Evolutionary conservation across 164 flowering plant genomes (phyloP).

Genomic region (Hamamelis virginiana): DNA sequence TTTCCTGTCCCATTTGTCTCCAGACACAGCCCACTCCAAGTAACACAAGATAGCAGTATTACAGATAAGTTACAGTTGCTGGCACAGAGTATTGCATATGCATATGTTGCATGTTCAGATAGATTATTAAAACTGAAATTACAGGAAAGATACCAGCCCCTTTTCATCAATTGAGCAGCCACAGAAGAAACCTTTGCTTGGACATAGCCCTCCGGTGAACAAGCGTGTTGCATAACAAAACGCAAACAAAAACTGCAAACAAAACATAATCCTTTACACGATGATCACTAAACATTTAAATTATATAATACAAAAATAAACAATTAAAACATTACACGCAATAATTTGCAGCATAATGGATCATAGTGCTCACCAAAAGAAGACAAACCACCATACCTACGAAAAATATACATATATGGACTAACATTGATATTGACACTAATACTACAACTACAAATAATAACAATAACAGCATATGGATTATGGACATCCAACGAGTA

Average conservation of each 20-base stretch:
- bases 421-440: no score
- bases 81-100: not conserved
- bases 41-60: not conserved
- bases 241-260: constrained; percentile 73
- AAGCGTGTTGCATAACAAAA: constrained; percentile 73
- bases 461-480: not conserved
- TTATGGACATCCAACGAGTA: not conserved
- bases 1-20: not conserved
- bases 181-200: constrained; percentile 87
- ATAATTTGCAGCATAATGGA: not conserved
- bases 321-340: not conserved
- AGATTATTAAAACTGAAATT: not conserved
- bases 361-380: not conserved
- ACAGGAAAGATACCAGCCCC: constrained; percentile 76
- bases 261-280: not conserved
- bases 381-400: not conserved
- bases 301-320: not conserved
- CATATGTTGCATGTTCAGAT: not conserved
- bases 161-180: constrained; percentile 90
- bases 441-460: not conserved
- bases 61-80: not conserved
- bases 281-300: not conserved
- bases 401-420: no score
- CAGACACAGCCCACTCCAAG: not conserved
- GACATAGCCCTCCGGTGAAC: constrained; percentile 81